Evolutionary conservation across 805 yeast genomes (phyloP), one percentile per base, ranked within the genome.

Genomic region (Yamadazyma olivae): DNA sequence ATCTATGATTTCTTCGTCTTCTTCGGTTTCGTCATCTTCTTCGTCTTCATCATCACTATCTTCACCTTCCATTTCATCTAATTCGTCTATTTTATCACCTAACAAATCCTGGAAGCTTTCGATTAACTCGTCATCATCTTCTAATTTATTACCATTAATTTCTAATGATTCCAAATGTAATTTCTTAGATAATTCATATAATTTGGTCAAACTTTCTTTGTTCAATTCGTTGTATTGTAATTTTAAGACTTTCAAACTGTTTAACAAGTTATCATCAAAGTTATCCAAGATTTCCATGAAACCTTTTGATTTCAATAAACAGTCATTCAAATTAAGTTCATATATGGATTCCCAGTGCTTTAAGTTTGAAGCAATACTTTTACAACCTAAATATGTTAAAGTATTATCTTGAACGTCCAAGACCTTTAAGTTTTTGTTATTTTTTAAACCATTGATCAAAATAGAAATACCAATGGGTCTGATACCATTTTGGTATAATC

Each of bases 341-440:
- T 64, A 64, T 53, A 93, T 73, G 5, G 64, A 45, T 21, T 70
- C 59, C 96, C 97, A 93, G 30, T 59, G 54, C 3, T 70, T 49
- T 41, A 93, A 60, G 9, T 58, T 44, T n/a, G 49, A 47, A 6
- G 70, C 65, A 44, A 68, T 48, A 18, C 70, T 72, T 13, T 67
- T 61, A 16, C 93, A 83, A 28, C 91, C 74, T 17, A 82, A 77
- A 17, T 63, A 50, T 7, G 99, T 93, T 58, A 93, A 80, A 6
- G 99, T 93, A 62, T 93, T 93, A 61, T 93, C 99, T 67, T 93
- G 97, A 47, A 93, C 70, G 63, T 93, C 98, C 27, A 93, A 63
- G 26, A 75, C 75, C 48, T 78, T 70, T 50, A 93, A 73, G 17
- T 74, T 64, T 18, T 70, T 67, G 56, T 85, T 79, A 43, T 70